These are phyloP conservation scores for Xanthoparmelia taractica DNA, from an alignment of 495 filamentous ascomycete species.

Conservation along the genomic window DNA sequence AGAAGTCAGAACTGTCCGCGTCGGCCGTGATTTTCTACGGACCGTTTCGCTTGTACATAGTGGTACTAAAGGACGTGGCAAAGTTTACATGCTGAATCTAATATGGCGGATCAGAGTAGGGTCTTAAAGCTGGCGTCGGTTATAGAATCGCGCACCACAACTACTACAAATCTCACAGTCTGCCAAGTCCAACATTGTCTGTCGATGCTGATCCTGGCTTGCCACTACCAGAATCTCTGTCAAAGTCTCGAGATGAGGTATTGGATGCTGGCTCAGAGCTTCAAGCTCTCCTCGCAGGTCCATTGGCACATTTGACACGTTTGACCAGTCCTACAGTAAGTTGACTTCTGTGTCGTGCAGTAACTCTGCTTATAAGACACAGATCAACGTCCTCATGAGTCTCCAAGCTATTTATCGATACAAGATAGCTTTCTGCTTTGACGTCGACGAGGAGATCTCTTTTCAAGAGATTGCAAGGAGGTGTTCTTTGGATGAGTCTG, in stretches of 20 bases:
- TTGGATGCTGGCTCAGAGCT: constrained; percentile 4
- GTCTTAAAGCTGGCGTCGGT: no score
- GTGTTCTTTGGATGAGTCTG: constrained; percentile 1
- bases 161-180: background rate
- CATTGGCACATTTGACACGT: background rate
- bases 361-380: no score
- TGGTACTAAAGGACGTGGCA: no score
- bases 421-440: constrained; percentile 8
- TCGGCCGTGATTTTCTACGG: no score
- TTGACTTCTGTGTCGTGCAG: no score
- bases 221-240: background rate
- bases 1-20: no score
- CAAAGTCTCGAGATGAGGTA: background rate
- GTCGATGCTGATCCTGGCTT: background rate
- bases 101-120: no score
- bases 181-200: background rate
- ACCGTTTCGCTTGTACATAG: no score
- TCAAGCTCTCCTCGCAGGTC: constrained; percentile 3
- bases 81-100: no score
- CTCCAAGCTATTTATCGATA: constrained; percentile 15
- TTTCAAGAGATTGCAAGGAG: constrained; percentile 8
- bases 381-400: background rate
- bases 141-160: no score
- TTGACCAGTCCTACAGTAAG: no score
- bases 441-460: constrained; percentile 11